Evolutionary conservation across 1,139 yeast genomes (phyloP), one percentile per base, ranked within the genome.

Genomic region (Pichia sp.): DNA sequence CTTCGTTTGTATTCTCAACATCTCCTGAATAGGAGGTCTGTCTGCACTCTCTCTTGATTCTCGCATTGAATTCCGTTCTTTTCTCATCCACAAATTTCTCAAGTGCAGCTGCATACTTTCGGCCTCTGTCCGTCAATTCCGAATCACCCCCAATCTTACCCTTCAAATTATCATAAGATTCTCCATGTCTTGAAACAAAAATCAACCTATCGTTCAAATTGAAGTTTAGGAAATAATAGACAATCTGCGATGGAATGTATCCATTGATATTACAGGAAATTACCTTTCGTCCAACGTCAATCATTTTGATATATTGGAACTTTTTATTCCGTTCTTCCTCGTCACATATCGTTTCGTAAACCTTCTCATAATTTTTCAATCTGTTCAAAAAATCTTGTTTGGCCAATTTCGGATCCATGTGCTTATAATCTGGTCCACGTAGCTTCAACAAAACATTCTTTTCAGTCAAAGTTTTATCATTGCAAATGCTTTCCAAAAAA

Each of bases 131-230:
- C 0, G 97, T 92, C 44, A 92, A 68, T 32, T 71, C 71, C 1
- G 96, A 82, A 61, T 92, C 94, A 27, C 97, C 97, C n/a, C 98
- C 97, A 53, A 92, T 85, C 49, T 78, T 73, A 8, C 97, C 97
- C 44, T 70, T 64, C 32, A 86, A 80, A 61, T 90, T 92, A 60
- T 87, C 96, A 39, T 75, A 75, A 52, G 90, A 79, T 64, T 92
- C 97, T 43, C 97, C 98, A 59, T 90, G 97, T 51, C 97, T 75
- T 1, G 97, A 82, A 52, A 92, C 84, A 95, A 97, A 92, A 43
- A 92, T 88, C 62, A 87, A 95, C 49, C 97, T 76, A 61, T 87
- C 95, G 48, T 86, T 79, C 38, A 92, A 71, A 60, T 92, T 92
- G 73, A 92, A 90, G 62, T 92, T 92, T 52, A 92, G 71, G 53